A percentile compares a stretch with the other conserved stretches of the same genome.
Conservation (phyloP, 805 yeast species). For the Alloascoidea hylecoeti region DNA sequence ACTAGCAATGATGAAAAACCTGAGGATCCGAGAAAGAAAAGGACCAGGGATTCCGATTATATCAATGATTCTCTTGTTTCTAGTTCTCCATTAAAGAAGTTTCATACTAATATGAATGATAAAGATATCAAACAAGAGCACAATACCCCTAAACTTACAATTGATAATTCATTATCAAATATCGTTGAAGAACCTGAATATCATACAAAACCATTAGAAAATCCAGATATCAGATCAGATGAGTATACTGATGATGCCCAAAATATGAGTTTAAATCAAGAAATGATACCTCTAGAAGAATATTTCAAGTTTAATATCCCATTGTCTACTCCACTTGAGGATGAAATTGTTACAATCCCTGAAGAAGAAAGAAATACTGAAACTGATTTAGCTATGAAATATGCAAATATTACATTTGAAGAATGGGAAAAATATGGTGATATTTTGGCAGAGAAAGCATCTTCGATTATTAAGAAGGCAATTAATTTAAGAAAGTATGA, state of each 20-base stretch:
- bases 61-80: too few relatives aligned
- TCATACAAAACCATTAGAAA: not conserved
- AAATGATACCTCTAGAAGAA: too few relatives aligned
- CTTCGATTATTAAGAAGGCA: conserved; percentile 3
- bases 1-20: not conserved
- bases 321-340: conserved; percentile 1
- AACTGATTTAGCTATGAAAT: conserved; percentile 1
- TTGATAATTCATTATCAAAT: not conserved
- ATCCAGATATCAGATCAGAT: not conserved
- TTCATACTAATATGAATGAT: not conserved
- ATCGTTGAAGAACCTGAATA: not conserved
- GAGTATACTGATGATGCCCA: not conserved
- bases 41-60: not conserved
- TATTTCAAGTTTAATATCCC: not conserved
- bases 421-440: conserved; percentile 7
- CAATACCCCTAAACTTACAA: not conserved
- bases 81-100: not conserved
- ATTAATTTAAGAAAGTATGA: conserved; percentile 4
- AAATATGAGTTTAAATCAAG: not conserved
- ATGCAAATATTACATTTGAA: conserved; percentile 7
- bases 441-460: conserved; percentile 3
- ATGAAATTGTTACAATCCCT: not conserved
- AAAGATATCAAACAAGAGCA: not conserved
- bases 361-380: not conserved
- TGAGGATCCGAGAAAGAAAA: not conserved